A percentile compares a stretch with the other conserved stretches of the same genome.
phyloP scores from a whole-genome alignment of 768 basidiomycete genomes.

The Kwoniella sp. region DNA sequence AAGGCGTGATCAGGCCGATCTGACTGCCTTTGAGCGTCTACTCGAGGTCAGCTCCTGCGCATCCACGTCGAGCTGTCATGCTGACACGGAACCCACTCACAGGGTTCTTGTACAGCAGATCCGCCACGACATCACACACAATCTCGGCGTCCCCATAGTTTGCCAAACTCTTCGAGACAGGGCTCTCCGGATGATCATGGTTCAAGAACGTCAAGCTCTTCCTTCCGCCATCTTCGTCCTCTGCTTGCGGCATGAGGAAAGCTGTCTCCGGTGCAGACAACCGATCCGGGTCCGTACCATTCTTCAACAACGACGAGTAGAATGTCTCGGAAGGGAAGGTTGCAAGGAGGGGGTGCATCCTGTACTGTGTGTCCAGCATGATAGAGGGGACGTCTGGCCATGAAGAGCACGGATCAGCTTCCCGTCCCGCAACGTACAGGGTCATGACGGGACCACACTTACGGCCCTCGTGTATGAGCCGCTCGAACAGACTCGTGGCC shows the following conservation, averaged over 20 bases:
- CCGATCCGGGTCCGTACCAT: conserved; percentile 66
- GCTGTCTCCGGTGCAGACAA: conserved; percentile 57
- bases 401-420: background rate
- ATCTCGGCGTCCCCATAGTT: conserved; percentile 75
- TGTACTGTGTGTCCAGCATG: conserved; percentile 91
- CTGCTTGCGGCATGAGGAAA: conserved; percentile 53
- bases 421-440: background rate
- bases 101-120: conserved; percentile 69
- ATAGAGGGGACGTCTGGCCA: conserved; percentile 78
- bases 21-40: conserved; percentile 64
- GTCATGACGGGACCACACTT: no score
- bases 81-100: conserved; percentile 52
- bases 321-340: conserved; percentile 80
- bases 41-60: background rate
- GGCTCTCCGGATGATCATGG: conserved; percentile 66
- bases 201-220: conserved; percentile 76
- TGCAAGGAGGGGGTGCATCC: conserved; percentile 90
- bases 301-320: conserved; percentile 64
- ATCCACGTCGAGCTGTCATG: background rate
- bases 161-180: conserved; percentile 66
- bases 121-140: conserved; percentile 73
- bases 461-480: conserved; percentile 79
- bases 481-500: conserved; percentile 78
- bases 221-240: conserved; percentile 49
- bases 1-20: conserved; percentile 90